Base-by-base conservation (phyloP, 1,284 basidiomycete species). In the Jaminaea rosea region DNA sequence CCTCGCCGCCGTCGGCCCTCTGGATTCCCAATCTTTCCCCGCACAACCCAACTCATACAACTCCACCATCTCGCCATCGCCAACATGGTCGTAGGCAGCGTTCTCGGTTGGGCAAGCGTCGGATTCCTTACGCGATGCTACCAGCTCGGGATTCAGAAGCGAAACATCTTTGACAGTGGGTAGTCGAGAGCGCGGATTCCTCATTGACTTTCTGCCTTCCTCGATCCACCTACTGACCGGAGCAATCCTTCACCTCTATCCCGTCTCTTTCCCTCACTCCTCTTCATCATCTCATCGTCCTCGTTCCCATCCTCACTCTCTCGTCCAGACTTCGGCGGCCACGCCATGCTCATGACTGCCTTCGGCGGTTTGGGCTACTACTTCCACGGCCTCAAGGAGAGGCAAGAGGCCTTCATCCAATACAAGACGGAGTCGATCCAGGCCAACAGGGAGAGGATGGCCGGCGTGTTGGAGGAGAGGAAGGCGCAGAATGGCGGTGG, bases 101-200 rank as follows among this genome's bases (percentile, higher is more conserved):
- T 68, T 46, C 59, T 72, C 39, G 67, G 70, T 17, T 73, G 67
- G 49, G 67, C 70, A 31, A 62, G 67, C 8, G 55, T 72, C 42
- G 70, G 70, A 9, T 72, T 73, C 55, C 49, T 69, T 29, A 69
- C 70, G 45, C 62, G 70, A 26, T 72, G 67, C 62, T 72, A 67
- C 36, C 67, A 65, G 4, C 63, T 73, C 17, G 70, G 69, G 45
- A 50, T 73, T 39, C 70, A 73, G 56, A 69, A 68, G 62, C 50
- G 70, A 26, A 72, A 72, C 59, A 67, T 72, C 44, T 61, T 73
- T 15, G 70, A 73, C 32, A 71, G 70, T 73, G 50, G 56, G 70
- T 72, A 2, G 8, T 19, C 1, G 6, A n/a, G 23, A 19, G n/a
- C 23, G 17, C n/a, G 26, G 13, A 9, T 11, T 48, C 4, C 42